phyloP scores from a whole-genome alignment of 176 grass and related monocot genomes.

The Olyra latifolia region DNA sequence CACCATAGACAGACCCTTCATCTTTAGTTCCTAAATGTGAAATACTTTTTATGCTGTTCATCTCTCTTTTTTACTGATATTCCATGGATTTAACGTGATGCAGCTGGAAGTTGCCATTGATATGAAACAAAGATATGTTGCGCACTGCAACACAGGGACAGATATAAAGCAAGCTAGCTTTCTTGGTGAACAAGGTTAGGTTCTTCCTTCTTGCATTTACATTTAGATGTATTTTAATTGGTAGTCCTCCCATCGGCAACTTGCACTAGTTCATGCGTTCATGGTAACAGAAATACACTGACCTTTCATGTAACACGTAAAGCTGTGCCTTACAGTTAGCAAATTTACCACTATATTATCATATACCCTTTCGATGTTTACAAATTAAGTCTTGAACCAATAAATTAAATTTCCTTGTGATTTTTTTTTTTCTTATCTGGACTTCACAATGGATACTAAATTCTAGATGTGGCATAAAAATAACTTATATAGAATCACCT shows the following conservation, averaged over 20 bases:
- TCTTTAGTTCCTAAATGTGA: not conserved
- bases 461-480: conserved; percentile 9
- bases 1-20: too few species aligned
- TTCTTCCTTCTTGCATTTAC: conserved; percentile 28
- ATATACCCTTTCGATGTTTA: not conserved
- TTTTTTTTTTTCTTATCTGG: conserved; percentile 33
- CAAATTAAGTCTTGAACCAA: not conserved
- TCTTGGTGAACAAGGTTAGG: conserved; percentile 78
- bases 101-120: conserved; percentile 85
- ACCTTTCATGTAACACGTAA: not conserved
- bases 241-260: not conserved
- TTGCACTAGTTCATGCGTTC: conserved; percentile 4
- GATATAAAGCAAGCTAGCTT: conserved; percentile 99
- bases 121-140: conserved; percentile 98
- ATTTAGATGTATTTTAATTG: not conserved
- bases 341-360: conserved; percentile 15
- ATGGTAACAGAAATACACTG: conserved; percentile 4
- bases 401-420: not conserved
- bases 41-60: not conserved
- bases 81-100: conserved; percentile 38
- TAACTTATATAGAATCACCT: conserved; percentile 1
- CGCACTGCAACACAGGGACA: conserved; percentile 89
- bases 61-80: conserved; percentile 5
- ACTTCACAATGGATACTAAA: not conserved
- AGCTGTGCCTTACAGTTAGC: not conserved